Evolutionary conservation across 2,329 filamentous ascomycete genomes (phyloP).

Genomic region (Nothophaeocryptopus gaeumannii): DNA sequence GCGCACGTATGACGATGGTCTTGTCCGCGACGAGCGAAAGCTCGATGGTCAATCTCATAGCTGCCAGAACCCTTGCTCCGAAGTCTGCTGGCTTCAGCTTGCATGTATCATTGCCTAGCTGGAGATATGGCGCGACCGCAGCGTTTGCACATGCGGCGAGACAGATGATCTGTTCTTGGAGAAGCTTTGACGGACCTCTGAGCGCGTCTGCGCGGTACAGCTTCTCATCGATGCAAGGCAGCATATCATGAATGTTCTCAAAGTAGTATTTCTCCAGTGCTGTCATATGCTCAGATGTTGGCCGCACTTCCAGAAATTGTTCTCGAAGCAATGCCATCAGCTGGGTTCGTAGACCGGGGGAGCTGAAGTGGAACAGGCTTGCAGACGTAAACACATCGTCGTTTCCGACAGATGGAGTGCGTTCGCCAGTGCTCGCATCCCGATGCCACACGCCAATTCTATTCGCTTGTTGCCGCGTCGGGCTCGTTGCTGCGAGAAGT

Average conservation of each 20-base stretch:
- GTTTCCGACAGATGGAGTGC: neutral
- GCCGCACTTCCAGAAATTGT: neutral
- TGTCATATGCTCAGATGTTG: conserved; percentile 5
- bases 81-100: conserved; percentile 3
- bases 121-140: neutral
- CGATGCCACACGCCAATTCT: conserved; percentile 13
- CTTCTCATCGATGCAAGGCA: conserved; percentile 6
- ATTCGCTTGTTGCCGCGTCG: conserved; percentile 3
- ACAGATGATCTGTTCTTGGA: conserved; percentile 13
- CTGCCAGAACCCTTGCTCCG: conserved; percentile 6
- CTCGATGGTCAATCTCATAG: conserved; percentile 11
- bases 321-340: conserved; percentile 1
- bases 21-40: conserved; percentile 7
- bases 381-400: conserved; percentile 2
- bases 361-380: conserved; percentile 6
- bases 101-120: neutral
- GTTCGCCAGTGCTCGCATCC: neutral
- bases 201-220: neutral
- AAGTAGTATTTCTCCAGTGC: conserved; percentile 9
- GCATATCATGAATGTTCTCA: conserved; percentile 7
- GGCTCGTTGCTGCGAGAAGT: conserved; percentile 10
- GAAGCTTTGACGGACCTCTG: neutral
- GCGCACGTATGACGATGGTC: conserved; percentile 5
- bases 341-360: neutral
- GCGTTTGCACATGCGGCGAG: conserved; percentile 2